Conservation (phyloP, 495 filamentous ascomycete genomes). For the Podospora fimiseda region DNA sequence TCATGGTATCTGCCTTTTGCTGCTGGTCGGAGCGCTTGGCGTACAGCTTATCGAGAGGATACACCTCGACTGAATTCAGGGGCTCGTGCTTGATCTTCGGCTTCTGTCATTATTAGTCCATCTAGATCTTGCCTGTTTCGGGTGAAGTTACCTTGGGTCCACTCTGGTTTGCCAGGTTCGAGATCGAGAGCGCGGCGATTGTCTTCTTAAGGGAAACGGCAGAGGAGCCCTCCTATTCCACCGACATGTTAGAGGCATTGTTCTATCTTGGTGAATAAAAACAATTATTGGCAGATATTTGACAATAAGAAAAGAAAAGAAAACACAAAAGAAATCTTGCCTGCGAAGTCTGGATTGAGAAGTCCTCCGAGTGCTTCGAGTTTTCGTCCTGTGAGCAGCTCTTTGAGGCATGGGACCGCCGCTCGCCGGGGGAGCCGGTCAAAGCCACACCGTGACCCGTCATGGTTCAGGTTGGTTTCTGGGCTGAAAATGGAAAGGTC, state of each 20-base stretch:
- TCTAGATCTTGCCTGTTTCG: background rate
- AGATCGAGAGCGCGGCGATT: slow-evolving; percentile 37
- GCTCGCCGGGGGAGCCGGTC: slow-evolving; percentile 44
- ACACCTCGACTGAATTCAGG: slow-evolving; percentile 27
- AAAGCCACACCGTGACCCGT: slow-evolving; percentile 38
- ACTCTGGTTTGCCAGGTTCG: slow-evolving; percentile 45
- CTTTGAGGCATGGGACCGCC: slow-evolving; percentile 31
- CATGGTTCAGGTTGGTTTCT: slow-evolving; percentile 32
- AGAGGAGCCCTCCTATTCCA: slow-evolving; percentile 6
- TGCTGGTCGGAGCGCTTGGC: slow-evolving; percentile 66
- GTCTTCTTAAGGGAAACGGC: slow-evolving; percentile 34
- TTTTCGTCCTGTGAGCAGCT: slow-evolving; percentile 41
- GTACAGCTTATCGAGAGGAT: slow-evolving; percentile 55
- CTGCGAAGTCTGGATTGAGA: slow-evolving; percentile 4
- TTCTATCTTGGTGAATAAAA: no score
- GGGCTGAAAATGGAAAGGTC: slow-evolving; percentile 2
- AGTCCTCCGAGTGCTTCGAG: slow-evolving; percentile 22
- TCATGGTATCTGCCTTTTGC: slow-evolving; percentile 43
- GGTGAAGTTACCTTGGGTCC: slow-evolving; percentile 33
- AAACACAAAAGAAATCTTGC: slow-evolving; percentile 6
- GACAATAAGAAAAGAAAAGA: no score
- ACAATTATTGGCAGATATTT: no score
- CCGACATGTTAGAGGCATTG: background rate
- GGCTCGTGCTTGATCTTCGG: slow-evolving; percentile 43
- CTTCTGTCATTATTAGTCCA: slow-evolving; percentile 39